A percentile compares a stretch with the other conserved stretches of the same genome.
Evolutionary conservation across 2,329 filamentous ascomycete species (phyloP).

Genomic region (Oidium heveae): DNA sequence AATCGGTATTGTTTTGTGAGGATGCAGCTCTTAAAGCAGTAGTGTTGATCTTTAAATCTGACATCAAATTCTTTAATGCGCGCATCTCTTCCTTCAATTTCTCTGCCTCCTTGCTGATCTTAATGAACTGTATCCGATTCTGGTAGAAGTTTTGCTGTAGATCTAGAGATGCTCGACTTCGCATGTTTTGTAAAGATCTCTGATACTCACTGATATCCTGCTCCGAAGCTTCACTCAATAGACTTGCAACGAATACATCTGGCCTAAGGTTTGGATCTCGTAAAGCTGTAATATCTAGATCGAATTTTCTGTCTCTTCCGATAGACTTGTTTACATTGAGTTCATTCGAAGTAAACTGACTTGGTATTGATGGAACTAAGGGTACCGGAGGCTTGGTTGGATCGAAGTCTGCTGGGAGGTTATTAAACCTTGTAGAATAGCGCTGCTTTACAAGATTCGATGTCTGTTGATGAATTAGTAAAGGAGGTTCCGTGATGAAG

Average conservation of each 20-base stretch:
- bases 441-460: conserved; percentile 77
- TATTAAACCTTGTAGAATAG: conserved; percentile 82
- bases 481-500: not conserved
- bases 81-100: conserved; percentile 94
- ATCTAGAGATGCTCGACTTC: conserved; percentile 23
- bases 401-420: conserved; percentile 43
- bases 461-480: conserved; percentile 17
- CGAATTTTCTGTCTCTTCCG: conserved; percentile 25
- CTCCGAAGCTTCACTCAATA: conserved; percentile 15
- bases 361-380: conserved; percentile 42
- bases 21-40: conserved; percentile 37
- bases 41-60: conserved; percentile 64
- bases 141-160: conserved; percentile 91
- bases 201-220: conserved; percentile 14
- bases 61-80: conserved; percentile 69
- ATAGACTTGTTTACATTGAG: conserved; percentile 9
- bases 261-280: conserved; percentile 55
- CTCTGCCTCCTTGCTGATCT: conserved; percentile 96
- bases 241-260: conserved; percentile 41
- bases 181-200: conserved; percentile 10
- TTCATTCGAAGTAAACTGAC: conserved; percentile 16
- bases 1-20: conserved; percentile 22
- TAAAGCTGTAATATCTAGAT: conserved; percentile 52
- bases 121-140: conserved; percentile 94
- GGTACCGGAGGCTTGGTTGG: conserved; percentile 41